A percentile compares a stretch with the other conserved stretches of the same genome.
Conservation (phyloP, 371 early-diverging fungal species). For the Mortierella sp. region DNA sequence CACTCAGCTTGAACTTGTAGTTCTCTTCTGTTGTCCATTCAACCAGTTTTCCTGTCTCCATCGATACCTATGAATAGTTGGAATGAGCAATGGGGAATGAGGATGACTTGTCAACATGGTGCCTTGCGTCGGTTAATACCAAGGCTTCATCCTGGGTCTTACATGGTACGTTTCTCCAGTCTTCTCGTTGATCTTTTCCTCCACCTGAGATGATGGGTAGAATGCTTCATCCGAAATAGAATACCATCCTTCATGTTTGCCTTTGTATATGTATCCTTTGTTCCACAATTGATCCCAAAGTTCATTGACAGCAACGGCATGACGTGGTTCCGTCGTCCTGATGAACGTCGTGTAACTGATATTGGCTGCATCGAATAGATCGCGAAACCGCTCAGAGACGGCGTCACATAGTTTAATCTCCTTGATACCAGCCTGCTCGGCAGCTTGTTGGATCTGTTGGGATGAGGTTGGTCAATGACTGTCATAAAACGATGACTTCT, state of each 20-base stretch:
- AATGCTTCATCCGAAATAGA: conserved; percentile 96
- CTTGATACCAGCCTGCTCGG: conserved; percentile 65
- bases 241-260: conserved; percentile 95
- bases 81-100: not conserved
- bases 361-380: conserved; percentile 75
- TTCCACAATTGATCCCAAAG: conserved; percentile 79
- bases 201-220: conserved; percentile 80
- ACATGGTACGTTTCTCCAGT: conserved; percentile 62
- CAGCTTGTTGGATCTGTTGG: conserved; percentile 90
- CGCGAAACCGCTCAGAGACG: conserved; percentile 82
- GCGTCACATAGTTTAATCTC: conserved; percentile 82
- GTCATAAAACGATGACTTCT: not conserved
- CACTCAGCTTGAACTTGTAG: conserved; percentile 88
- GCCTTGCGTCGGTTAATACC: not conserved
- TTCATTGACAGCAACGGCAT: conserved; percentile 72
- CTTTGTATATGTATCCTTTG: conserved; percentile 91
- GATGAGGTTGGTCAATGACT: not conserved
- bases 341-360: conserved; percentile 86
- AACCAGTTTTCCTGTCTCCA: conserved; percentile 85
- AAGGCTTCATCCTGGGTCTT: conserved; percentile 10
- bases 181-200: conserved; percentile 66
- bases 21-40: conserved; percentile 94
- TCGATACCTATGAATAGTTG: conserved; percentile 60
- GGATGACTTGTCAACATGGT: not conserved
- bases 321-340: conserved; percentile 86